These are phyloP conservation scores for Thermothielavioides terrestris DNA, from an alignment of 495 filamentous ascomycete species.

Conservation along the genomic window DNA sequence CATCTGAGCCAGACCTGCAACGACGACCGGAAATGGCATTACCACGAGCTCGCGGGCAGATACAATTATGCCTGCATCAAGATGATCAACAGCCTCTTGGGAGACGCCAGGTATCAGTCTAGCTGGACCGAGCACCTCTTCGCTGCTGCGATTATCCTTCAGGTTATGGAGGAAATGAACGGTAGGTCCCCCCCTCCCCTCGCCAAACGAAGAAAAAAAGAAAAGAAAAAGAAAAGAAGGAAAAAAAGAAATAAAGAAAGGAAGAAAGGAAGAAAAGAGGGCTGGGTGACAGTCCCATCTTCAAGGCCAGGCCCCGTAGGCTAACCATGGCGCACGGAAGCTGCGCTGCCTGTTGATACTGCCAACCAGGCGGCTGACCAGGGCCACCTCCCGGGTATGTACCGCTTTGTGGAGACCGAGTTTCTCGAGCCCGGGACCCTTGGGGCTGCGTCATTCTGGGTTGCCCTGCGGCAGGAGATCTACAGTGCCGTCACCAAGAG, in stretches of 20 bases:
- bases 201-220: too few species aligned
- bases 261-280: too few species aligned
- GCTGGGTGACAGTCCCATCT: too few species aligned
- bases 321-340: not conserved
- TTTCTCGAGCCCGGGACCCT: constrained; percentile 35
- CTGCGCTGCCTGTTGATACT: constrained; percentile 5
- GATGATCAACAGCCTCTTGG: constrained; percentile 38
- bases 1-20: constrained; percentile 42
- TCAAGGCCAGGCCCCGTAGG: too few species aligned
- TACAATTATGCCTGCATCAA: constrained; percentile 46
- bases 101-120: constrained; percentile 42
- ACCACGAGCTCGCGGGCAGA: constrained; percentile 32
- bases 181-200: constrained; percentile 23
- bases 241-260: too few species aligned
- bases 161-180: constrained; percentile 54
- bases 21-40: not conserved
- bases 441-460: constrained; percentile 46
- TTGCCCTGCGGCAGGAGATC: constrained; percentile 50
- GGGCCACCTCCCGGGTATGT: constrained; percentile 44
- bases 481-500: constrained; percentile 47
- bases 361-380: constrained; percentile 31
- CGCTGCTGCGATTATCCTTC: constrained; percentile 52
- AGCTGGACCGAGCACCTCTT: constrained; percentile 52
- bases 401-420: constrained; percentile 31
- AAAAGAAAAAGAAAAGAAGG: too few species aligned